Evolutionary conservation across 305 asterid genomes (phyloP), one percentile per base, ranked within the genome.

Genomic region (Plantago lanceolata): DNA sequence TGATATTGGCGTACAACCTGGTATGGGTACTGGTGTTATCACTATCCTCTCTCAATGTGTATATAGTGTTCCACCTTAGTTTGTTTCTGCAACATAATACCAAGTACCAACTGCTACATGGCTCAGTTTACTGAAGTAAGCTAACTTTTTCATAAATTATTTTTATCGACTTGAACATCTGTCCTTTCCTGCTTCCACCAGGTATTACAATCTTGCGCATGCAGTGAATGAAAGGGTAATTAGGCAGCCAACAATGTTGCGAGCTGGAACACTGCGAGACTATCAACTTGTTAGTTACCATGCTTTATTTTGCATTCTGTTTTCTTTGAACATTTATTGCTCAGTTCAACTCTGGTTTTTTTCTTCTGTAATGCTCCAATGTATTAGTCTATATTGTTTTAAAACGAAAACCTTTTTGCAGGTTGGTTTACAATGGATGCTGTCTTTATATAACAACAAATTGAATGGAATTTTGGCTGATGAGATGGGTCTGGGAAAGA

Each of bases 371-470:
- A 43, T 72, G 54, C 65, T 70, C 29, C 62, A 17, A 20, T 35
- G 40, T 54, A 50, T 47, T 63, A 62, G 65, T 73, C 63, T 71
- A 28, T 60, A 37, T 20, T 26, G 16, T 28, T 48, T 18, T 55
- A 11, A 7, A 29, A 31, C 3, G 9, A 63, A 55, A 28, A 68
- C 69, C 70, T 75, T 64, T 71, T 60, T 85, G 78, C 86, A 94
- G 99, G 99, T 94, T 63, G 99, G 99, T 65, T 80, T 94, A 84
- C 99, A 94, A 85, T 94, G 99, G 99, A 94, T 94, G 99, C 85
- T 94, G 58, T 94, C 99, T 55, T 81, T 94, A 79, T 94, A 90
- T 72, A 94, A 94, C 73, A 94, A 94, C 79, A 94, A 94, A 73
- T 71, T 94, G 68, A 94, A 94, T 80, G 99, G 99, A 64, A 94